Percentiles rank a stretch among this genome's conserved stretches.
These are phyloP conservation scores for Phialocephala sp. DNA, from an alignment of 2,329 filamentous ascomycete genomes.

Conservation along the genomic window DNA sequence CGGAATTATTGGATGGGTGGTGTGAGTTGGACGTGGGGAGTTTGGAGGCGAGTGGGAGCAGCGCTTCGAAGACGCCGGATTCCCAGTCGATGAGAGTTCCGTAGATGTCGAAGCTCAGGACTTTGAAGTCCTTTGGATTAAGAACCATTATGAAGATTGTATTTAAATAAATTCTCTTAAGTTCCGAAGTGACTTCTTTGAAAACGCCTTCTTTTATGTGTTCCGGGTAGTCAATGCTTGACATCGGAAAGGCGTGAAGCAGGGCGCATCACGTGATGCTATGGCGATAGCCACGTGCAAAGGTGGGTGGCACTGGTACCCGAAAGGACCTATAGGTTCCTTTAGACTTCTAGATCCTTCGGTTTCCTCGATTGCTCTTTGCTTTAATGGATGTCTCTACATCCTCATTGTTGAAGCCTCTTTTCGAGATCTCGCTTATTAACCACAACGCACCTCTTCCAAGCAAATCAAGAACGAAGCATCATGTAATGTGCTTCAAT, in stretches of 20 bases:
- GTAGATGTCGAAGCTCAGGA: slow-evolving; percentile 68
- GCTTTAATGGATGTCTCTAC: neutral
- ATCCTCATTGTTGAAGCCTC: neutral
- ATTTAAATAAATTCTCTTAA: neutral
- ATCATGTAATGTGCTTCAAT: too few relatives aligned
- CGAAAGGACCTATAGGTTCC: too few relatives aligned
- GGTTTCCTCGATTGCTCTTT: too few relatives aligned
- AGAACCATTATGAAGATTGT: slow-evolving; percentile 26
- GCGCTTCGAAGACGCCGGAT: slow-evolving; percentile 61
- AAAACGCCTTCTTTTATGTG: neutral
- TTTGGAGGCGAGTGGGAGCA: slow-evolving; percentile 48
- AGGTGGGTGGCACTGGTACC: neutral
- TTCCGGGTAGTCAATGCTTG: neutral
- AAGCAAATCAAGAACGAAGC: too few relatives aligned
- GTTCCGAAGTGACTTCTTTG: neutral
- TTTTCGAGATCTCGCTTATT: slow-evolving; percentile 1
- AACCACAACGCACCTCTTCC: neutral
- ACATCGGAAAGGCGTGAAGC: slow-evolving; percentile 3
- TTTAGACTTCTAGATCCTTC: too few relatives aligned
- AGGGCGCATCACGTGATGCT: neutral
- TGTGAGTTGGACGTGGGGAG: slow-evolving; percentile 26
- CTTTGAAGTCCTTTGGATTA: slow-evolving; percentile 31
- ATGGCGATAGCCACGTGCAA: too few relatives aligned
- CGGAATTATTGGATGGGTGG: slow-evolving; percentile 26
- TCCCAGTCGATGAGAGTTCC: slow-evolving; percentile 84